phyloP scores from a whole-genome alignment of 2,329 filamentous ascomycete genomes.

The Lachnellula arida region DNA sequence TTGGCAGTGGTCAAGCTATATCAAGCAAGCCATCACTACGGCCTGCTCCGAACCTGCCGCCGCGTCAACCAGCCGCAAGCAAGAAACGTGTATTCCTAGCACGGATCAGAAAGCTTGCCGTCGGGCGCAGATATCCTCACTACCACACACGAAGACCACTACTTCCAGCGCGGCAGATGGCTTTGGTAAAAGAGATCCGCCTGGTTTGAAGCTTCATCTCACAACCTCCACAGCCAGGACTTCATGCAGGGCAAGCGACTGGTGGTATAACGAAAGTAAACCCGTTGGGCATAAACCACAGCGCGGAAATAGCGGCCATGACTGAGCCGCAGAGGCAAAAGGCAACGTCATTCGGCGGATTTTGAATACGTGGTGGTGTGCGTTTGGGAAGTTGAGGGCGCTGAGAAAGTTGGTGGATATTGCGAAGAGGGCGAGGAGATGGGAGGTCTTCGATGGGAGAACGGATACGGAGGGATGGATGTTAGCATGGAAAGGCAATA shows the following conservation, averaged over 20 bases:
- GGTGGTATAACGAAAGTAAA: constrained; percentile 24
- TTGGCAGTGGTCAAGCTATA: no score
- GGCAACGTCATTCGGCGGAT: constrained; percentile 3
- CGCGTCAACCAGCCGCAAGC: constrained; percentile 7
- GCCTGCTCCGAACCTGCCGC: constrained; percentile 22
- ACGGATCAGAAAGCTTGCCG: not conserved
- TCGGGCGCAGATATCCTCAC: not conserved
- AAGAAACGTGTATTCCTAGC: constrained; percentile 23
- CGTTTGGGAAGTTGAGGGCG: constrained; percentile 11
- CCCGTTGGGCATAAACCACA: constrained; percentile 20
- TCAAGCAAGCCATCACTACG: constrained; percentile 8
- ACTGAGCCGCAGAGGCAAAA: not conserved
- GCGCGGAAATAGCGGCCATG: not conserved
- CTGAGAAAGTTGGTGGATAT: constrained; percentile 19
- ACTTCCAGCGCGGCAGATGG: constrained; percentile 4
- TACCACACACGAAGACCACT: not conserved
- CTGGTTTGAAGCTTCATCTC: constrained; percentile 7
- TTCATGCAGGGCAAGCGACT: constrained; percentile 20
- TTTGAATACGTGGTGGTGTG: constrained; percentile 14
- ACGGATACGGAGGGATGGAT: constrained; percentile 8
- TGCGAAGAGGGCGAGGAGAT: constrained; percentile 19
- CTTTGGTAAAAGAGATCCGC: constrained; percentile 4
- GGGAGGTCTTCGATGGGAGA: constrained; percentile 20
- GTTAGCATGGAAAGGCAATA: not conserved
- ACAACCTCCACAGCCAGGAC: not conserved